These are phyloP conservation scores for Volutella citrinella DNA, from an alignment of 2,329 filamentous ascomycete genomes.

Conservation along the genomic window DNA sequence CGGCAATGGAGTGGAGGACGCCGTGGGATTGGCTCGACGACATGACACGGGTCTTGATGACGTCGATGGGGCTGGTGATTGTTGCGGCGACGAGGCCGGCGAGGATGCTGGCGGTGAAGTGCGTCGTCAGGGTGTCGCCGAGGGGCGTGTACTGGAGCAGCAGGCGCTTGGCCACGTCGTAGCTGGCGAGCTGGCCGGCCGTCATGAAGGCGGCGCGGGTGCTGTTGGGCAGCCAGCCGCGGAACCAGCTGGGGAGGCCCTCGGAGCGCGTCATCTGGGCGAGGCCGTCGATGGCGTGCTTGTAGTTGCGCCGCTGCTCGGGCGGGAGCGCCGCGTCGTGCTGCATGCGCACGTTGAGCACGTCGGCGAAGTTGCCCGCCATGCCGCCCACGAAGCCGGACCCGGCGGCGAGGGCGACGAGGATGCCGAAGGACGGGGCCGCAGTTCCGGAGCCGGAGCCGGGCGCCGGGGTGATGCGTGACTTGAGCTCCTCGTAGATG, in stretches of 20 bases:
- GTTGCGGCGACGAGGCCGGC: conserved; percentile 83
- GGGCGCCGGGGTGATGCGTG: conserved; percentile 49
- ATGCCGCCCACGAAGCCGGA: conserved; percentile 89
- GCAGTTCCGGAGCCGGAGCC: conserved; percentile 38
- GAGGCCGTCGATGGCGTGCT: conserved; percentile 82
- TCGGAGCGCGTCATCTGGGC: conserved; percentile 84
- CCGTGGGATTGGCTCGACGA: conserved; percentile 52
- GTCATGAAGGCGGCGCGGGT: conserved; percentile 85
- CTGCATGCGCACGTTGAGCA: conserved; percentile 98
- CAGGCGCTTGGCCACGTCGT: conserved; percentile 75
- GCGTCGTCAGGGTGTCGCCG: conserved; percentile 68
- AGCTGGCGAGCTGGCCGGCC: conserved; percentile 76
- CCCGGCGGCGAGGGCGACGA: conserved; percentile 76
- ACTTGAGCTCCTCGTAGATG: conserved; percentile 91
- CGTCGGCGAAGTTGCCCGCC: conserved; percentile 90
- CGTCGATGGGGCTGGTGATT: conserved; percentile 80
- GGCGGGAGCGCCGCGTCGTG: conserved; percentile 77
- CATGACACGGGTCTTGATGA: conserved; percentile 89
- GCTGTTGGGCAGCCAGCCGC: conserved; percentile 81
- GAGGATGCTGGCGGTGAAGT: conserved; percentile 74
- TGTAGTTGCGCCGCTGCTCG: conserved; percentile 79
- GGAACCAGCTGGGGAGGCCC: conserved; percentile 72
- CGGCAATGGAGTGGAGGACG: conserved; percentile 58
- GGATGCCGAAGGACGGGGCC: conserved; percentile 68
- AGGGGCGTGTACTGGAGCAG: conserved; percentile 66